Conservation (phyloP, 208 protist genomes). For the Borovskyia barvae region DNA sequence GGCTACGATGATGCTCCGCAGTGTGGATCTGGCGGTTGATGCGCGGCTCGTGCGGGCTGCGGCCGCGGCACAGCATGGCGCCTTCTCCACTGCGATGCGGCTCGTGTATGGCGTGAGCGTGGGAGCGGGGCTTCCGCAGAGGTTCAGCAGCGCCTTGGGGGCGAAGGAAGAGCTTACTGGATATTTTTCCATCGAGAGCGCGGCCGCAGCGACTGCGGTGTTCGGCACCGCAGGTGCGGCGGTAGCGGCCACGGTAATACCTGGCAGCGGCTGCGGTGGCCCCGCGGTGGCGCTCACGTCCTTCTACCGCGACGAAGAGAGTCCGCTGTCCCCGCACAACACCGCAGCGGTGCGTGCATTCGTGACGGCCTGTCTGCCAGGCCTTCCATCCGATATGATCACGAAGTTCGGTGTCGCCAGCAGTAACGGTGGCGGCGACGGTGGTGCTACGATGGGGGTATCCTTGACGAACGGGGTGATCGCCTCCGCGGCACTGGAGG, state of each 20-base stretch:
- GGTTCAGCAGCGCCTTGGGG: conserved; percentile 12
- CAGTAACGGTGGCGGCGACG: not conserved
- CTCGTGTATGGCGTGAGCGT: conserved; percentile 54
- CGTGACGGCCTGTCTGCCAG: conserved; percentile 22
- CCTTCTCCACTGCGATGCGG: conserved; percentile 58
- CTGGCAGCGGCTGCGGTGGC: not conserved
- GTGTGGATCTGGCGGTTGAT: conserved; percentile 44
- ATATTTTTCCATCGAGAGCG: conserved; percentile 23
- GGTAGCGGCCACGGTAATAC: not conserved
- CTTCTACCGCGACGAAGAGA: conserved; percentile 24
- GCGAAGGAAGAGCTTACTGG: conserved; percentile 5
- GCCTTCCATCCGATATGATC: conserved; percentile 7
- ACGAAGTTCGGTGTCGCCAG: not conserved
- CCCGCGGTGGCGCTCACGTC: not conserved
- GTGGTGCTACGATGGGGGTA: not conserved
- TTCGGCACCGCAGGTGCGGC: not conserved
- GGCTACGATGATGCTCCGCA: conserved; percentile 41
- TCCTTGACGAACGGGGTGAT: conserved; percentile 23
- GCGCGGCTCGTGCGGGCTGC: conserved; percentile 60
- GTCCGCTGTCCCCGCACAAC: conserved; percentile 23
- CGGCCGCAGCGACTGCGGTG: conserved; percentile 3
- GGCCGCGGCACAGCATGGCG: conserved; percentile 52
- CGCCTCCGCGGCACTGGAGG: conserved; percentile 29
- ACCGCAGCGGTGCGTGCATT: conserved; percentile 20
- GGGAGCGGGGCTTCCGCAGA: conserved; percentile 44